Conservation (phyloP, 2,329 filamentous ascomycete species). For the Elsinoe ampelina region DNA sequence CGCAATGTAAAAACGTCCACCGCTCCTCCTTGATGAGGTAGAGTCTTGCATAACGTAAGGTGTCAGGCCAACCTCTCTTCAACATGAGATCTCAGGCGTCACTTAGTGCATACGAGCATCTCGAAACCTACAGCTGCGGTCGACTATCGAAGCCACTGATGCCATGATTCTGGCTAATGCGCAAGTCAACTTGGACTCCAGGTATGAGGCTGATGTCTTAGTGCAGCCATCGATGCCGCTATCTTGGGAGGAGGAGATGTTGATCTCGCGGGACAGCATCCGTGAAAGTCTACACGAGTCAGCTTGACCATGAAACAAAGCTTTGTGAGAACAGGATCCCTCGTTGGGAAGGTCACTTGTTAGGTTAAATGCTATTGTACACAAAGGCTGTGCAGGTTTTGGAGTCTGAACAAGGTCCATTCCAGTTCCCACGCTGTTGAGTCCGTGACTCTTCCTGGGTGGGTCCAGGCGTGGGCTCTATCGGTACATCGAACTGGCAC, state of each 20-base stretch:
- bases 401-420: too few relatives aligned
- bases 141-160: constrained; percentile 2
- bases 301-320: constrained; percentile 1
- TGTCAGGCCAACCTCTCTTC: background rate
- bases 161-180: background rate
- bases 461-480: too few relatives aligned
- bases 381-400: too few relatives aligned
- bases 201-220: background rate
- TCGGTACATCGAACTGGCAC: too few relatives aligned
- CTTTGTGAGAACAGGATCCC: background rate
- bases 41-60: background rate
- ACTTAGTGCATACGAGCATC: background rate
- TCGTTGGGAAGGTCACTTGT: constrained; percentile 1
- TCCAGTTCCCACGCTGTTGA: too few relatives aligned
- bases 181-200: background rate
- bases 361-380: too few relatives aligned
- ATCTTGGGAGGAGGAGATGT: background rate
- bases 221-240: background rate
- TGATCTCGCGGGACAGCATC: background rate
- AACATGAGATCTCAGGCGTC: background rate
- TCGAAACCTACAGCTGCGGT: background rate
- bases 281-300: constrained; percentile 1
- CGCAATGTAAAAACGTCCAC: background rate
- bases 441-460: too few relatives aligned
- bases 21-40: constrained; percentile 8